A percentile compares a stretch with the other conserved stretches of the same genome.
phyloP scores from a whole-genome alignment of 352 stramenopile genomes.

The Globisporangium nagaii region DNA sequence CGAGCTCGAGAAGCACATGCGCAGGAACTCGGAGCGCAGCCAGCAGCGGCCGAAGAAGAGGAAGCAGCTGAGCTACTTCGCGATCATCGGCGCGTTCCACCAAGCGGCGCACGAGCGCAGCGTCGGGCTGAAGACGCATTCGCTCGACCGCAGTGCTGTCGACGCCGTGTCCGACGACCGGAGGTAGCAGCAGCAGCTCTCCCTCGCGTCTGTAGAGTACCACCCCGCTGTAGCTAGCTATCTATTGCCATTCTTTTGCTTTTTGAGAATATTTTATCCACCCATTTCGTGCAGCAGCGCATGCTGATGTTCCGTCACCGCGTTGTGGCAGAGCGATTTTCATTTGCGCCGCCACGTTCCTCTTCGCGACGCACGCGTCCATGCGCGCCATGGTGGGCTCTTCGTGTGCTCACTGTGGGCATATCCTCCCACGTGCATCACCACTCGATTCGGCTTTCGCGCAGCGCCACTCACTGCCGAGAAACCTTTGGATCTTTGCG shows the following conservation, averaged over 20 bases:
- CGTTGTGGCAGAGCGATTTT: no score
- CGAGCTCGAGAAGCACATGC: conserved; percentile 59
- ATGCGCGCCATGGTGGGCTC: no score
- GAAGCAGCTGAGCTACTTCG: conserved; percentile 75
- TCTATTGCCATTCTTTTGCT: conserved; percentile 15
- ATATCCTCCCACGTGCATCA: no score
- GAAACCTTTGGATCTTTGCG: not conserved
- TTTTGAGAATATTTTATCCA: conserved; percentile 16
- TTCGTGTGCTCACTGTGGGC: no score
- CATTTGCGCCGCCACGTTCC: no score
- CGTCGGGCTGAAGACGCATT: conserved; percentile 24
- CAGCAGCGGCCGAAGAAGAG: conserved; percentile 45
- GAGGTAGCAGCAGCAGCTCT: conserved; percentile 2
- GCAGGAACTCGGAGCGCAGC: conserved; percentile 38
- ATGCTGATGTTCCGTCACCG: no score
- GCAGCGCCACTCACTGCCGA: not conserved
- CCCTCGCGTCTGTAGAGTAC: not conserved
- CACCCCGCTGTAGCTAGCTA: conserved; percentile 1
- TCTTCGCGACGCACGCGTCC: no score
- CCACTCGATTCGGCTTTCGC: not conserved
- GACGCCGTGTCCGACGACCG: conserved; percentile 6
- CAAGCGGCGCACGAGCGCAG: conserved; percentile 65
- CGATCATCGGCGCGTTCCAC: conserved; percentile 76
- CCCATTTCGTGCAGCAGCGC: not conserved
- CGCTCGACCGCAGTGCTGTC: conserved; percentile 25